These are phyloP conservation scores for Adansonia gregorii DNA, from an alignment of 441 rosid genomes.

Conservation along the genomic window DNA sequence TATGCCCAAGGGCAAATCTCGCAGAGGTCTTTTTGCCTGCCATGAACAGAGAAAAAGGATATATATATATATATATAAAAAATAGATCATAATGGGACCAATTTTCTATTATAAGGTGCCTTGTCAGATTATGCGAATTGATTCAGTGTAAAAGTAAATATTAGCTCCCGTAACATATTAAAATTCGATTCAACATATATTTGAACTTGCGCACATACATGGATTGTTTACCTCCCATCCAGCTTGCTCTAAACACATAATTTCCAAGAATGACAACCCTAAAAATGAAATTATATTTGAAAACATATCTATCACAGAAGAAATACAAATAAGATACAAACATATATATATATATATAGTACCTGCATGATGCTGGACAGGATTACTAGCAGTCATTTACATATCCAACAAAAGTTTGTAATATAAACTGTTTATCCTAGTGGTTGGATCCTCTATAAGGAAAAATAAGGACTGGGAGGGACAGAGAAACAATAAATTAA, in stretches of 20 bases:
- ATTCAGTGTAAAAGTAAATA: neutral
- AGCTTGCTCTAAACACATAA: neutral
- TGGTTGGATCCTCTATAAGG: neutral
- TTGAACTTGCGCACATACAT: neutral
- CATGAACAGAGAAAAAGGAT: constrained; percentile 7
- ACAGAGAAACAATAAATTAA: neutral
- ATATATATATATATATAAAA: neutral
- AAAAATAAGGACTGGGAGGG: neutral
- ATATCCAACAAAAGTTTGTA: neutral
- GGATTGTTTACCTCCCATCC: neutral
- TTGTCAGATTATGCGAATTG: neutral
- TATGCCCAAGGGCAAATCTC: constrained; percentile 85
- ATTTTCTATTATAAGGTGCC: constrained; percentile 9
- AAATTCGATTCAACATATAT: neutral
- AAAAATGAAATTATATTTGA: neutral
- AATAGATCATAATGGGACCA: neutral
- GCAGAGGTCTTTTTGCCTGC: constrained; percentile 79
- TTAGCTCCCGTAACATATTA: neutral
- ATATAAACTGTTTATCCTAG: neutral
- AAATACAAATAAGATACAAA: too few relatives aligned
- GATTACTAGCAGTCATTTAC: neutral
- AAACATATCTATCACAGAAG: neutral
- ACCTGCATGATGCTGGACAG: neutral
- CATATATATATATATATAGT: too few relatives aligned
- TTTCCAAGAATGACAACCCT: neutral